These are phyloP conservation scores for Circinella minor DNA, from an alignment of 371 early-diverging fungal species.

Conservation along the genomic window DNA sequence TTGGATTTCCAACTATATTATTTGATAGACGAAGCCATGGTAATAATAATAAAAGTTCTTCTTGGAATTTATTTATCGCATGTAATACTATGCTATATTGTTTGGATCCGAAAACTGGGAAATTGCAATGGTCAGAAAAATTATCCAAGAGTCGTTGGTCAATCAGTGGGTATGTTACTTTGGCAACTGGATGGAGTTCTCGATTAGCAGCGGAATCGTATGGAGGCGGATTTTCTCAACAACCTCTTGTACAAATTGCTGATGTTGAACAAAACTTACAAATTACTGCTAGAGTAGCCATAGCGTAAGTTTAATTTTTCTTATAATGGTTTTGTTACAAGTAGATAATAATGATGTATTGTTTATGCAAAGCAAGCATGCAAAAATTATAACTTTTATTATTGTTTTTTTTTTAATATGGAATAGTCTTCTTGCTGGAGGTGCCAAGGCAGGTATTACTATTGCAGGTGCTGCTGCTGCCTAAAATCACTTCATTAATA, in stretches of 20 bases:
- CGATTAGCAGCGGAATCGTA: constrained; percentile 28
- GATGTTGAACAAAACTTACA: constrained; percentile 6
- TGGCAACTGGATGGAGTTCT: constrained; percentile 40
- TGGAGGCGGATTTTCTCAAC: constrained; percentile 9
- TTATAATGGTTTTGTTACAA: background rate
- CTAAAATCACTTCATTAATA: no score
- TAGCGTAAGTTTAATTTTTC: constrained; percentile 10
- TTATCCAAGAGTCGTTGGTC: constrained; percentile 3
- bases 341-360: background rate
- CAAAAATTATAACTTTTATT: no score
- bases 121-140: constrained; percentile 11
- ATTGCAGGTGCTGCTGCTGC: background rate
- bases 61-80: background rate
- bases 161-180: constrained; percentile 22
- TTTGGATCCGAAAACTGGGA: background rate
- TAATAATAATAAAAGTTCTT: no score
- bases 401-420: background rate
- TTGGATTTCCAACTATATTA: constrained; percentile 10
- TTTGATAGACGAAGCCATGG: background rate
- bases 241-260: constrained; percentile 4
- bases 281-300: background rate
- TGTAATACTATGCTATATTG: constrained; percentile 12
- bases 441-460: background rate
- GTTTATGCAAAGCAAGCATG: background rate
- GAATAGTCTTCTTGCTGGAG: background rate